phyloP scores from a whole-genome alignment of 805 yeast genomes.

The Sugiyamaella boreocaroliniensis region DNA sequence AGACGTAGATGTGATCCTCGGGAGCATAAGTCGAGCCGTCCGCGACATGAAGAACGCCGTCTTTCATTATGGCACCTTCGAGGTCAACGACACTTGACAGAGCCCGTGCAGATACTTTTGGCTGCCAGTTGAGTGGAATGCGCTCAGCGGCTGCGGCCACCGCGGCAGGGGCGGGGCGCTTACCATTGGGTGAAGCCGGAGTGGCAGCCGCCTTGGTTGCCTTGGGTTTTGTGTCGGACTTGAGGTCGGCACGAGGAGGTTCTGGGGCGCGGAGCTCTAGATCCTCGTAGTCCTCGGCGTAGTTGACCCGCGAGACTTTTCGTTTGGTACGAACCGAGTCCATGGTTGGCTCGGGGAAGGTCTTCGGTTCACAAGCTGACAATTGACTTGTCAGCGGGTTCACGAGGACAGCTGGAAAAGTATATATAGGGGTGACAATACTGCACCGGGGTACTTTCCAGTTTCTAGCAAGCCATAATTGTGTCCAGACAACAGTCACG shows the following conservation, averaged over 20 bases:
- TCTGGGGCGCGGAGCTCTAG: not conserved
- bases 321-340: conserved; percentile 8
- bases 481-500: too few relatives aligned
- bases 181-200: not conserved
- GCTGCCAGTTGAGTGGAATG: conserved; percentile 28
- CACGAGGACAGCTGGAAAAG: too few relatives aligned
- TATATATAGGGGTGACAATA: too few relatives aligned
- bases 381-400: too few relatives aligned
- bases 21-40: conserved; percentile 25
- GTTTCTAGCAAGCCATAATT: too few relatives aligned
- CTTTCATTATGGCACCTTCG: conserved; percentile 34
- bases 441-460: too few relatives aligned
- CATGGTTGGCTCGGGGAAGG: not conserved
- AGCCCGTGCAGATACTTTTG: conserved; percentile 20
- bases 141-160: conserved; percentile 4
- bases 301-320: conserved; percentile 22
- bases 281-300: conserved; percentile 22
- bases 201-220: conserved; percentile 2
- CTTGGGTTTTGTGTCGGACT: not conserved
- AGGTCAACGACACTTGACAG: conserved; percentile 31
- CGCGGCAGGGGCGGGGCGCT: conserved; percentile 1
- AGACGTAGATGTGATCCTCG: conserved; percentile 66
- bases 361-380: not conserved
- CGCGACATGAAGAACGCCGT: conserved; percentile 25
- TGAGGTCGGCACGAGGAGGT: conserved; percentile 2